phyloP scores from a whole-genome alignment of 345 rosid species.

The Rhodamnia rubescens region DNA sequence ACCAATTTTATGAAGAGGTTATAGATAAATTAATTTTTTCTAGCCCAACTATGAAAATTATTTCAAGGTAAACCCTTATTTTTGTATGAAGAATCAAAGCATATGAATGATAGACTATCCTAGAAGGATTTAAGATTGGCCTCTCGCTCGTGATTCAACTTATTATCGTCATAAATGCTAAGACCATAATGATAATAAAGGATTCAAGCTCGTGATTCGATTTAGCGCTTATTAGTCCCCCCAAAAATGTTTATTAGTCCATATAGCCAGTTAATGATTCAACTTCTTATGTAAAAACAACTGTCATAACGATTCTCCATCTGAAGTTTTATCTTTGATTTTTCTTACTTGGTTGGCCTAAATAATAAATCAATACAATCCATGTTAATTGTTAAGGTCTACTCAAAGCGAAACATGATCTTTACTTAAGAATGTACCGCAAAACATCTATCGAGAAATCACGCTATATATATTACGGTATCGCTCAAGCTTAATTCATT shows the following conservation, averaged over 20 bases:
- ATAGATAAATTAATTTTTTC: background rate
- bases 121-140: background rate
- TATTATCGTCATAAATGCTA: background rate
- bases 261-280: background rate
- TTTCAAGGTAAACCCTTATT: background rate
- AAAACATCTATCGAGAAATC: background rate
- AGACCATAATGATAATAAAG: background rate
- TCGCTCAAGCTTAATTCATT: too few species aligned
- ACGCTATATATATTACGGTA: too few species aligned
- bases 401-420: background rate
- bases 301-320: background rate
- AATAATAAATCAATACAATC: background rate
- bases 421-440: background rate
- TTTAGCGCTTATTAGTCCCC: background rate
- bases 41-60: background rate
- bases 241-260: background rate
- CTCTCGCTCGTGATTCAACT: background rate
- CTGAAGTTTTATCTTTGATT: background rate
- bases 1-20: background rate
- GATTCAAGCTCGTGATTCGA: background rate
- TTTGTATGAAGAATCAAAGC: background rate
- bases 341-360: background rate
- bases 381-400: background rate
- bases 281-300: background rate
- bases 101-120: background rate